Conservation (phyloP, 129 eudicot genomes). For the Lonicera japonica region DNA sequence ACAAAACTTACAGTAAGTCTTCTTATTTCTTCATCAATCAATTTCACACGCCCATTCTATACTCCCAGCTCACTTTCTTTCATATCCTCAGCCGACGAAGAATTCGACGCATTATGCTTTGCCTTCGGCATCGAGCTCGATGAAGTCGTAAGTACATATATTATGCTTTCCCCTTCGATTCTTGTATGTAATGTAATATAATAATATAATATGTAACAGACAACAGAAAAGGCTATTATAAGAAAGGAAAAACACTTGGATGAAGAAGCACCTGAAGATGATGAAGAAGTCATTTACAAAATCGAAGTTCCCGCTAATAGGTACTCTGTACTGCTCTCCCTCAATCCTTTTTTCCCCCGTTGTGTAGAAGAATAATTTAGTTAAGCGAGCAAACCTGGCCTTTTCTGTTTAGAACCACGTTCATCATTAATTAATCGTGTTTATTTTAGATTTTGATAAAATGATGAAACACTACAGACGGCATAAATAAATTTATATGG, state of each 20-base stretch:
- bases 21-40: not conserved
- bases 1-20: conserved; percentile 56
- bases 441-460: not conserved
- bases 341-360: not conserved
- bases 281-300: conserved; percentile 81
- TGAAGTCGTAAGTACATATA: conserved; percentile 53
- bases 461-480: not conserved
- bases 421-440: not conserved
- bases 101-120: conserved; percentile 75
- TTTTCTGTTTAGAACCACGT: not conserved
- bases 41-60: not conserved
- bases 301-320: conserved; percentile 91
- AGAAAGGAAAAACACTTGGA: conserved; percentile 88
- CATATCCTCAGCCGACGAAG: conserved; percentile 46
- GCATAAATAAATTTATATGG: too few species aligned
- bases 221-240: conserved; percentile 86
- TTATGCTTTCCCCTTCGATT: not conserved
- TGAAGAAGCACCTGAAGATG: conserved; percentile 41
- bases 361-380: too few species aligned
- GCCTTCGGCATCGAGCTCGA: conserved; percentile 94
- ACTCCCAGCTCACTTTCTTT: not conserved
- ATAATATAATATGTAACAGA: too few species aligned
- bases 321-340: conserved; percentile 26
- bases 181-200: conserved; percentile 9
- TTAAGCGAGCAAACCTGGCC: not conserved